A percentile compares a stretch with the other conserved stretches of the same genome.
phyloP scores from a whole-genome alignment of 208 protist genomes.

The Leishmania arabica region DNA sequence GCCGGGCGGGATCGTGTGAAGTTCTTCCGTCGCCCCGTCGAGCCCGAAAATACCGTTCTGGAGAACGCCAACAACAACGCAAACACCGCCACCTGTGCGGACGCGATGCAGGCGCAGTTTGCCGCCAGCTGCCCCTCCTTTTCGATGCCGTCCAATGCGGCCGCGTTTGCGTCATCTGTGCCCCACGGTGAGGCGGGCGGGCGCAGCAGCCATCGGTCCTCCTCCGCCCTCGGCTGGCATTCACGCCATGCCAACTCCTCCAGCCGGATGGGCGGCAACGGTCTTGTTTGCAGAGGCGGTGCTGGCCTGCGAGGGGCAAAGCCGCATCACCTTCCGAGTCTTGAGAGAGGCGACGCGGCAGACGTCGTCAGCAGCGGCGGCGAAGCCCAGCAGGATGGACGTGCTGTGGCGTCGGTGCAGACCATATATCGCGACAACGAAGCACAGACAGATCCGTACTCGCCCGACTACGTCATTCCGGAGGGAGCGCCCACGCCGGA shows the following conservation, averaged over 20 bases:
- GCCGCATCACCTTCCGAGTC: slow-evolving; percentile 43
- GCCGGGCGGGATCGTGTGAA: slow-evolving; percentile 84
- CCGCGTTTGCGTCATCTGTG: slow-evolving; percentile 11
- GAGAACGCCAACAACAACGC: slow-evolving; percentile 18
- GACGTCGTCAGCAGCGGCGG: background rate
- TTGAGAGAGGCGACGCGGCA: slow-evolving; percentile 5
- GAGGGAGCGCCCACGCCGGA: slow-evolving; percentile 67
- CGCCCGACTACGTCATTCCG: slow-evolving; percentile 83
- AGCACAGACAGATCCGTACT: slow-evolving; percentile 90
- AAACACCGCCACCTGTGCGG: background rate
- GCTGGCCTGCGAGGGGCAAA: slow-evolving; percentile 6
- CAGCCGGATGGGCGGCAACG: background rate
- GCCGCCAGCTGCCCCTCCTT: slow-evolving; percentile 28
- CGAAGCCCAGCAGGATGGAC: slow-evolving; percentile 1
- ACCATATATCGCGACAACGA: slow-evolving; percentile 88
- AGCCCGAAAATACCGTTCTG: slow-evolving; percentile 37
- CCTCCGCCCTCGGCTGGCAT: slow-evolving; percentile 11
- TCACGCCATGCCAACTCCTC: background rate
- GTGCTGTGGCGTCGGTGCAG: slow-evolving; percentile 37
- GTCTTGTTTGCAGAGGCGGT: background rate
- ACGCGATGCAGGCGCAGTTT: slow-evolving; percentile 28
- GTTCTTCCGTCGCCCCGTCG: slow-evolving; percentile 87
- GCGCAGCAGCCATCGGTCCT: background rate
- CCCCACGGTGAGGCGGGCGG: background rate
- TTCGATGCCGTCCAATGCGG: slow-evolving; percentile 17